A percentile compares a stretch with the other conserved stretches of the same genome.
Conservation (phyloP, 257 asterid genomes). For the Ehretia macrophylla region DNA sequence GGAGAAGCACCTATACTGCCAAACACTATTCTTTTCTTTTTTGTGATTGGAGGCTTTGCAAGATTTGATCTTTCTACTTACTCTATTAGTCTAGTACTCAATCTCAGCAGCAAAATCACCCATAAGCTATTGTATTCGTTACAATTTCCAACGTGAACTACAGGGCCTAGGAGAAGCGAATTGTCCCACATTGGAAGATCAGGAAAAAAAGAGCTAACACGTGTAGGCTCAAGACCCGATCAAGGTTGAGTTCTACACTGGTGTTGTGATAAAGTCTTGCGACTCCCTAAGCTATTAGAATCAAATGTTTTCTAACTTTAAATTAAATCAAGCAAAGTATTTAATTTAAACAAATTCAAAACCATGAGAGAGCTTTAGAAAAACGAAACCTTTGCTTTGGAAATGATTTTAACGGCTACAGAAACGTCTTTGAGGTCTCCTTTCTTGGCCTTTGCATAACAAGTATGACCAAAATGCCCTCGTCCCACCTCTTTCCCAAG, state of each 20-base stretch:
- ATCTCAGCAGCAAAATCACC: not conserved
- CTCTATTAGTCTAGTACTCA: not conserved
- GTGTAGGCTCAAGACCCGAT: not conserved
- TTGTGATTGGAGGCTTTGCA: not conserved
- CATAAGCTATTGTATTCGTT: no score
- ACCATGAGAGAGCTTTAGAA: not conserved
- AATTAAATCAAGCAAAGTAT: no score
- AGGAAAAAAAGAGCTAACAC: no score
- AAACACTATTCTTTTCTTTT: conserved; percentile 15
- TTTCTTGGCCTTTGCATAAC: conserved; percentile 68
- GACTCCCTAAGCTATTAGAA: not conserved
- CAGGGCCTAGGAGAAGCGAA: not conserved
- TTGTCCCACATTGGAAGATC: no score
- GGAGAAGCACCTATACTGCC: no score
- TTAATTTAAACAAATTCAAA: not conserved
- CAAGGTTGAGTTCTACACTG: not conserved
- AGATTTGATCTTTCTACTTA: no score
- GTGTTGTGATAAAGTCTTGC: not conserved
- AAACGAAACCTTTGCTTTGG: conserved; percentile 72
- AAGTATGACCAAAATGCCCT: conserved; percentile 98
- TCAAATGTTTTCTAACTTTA: not conserved
- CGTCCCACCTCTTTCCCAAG: conserved; percentile 92
- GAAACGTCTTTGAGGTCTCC: conserved; percentile 80
- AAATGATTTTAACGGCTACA: conserved; percentile 88
- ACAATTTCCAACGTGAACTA: not conserved